These are phyloP conservation scores for Pseudohalonectria lignicola DNA, from an alignment of 2,329 filamentous ascomycete species.

Conservation along the genomic window DNA sequence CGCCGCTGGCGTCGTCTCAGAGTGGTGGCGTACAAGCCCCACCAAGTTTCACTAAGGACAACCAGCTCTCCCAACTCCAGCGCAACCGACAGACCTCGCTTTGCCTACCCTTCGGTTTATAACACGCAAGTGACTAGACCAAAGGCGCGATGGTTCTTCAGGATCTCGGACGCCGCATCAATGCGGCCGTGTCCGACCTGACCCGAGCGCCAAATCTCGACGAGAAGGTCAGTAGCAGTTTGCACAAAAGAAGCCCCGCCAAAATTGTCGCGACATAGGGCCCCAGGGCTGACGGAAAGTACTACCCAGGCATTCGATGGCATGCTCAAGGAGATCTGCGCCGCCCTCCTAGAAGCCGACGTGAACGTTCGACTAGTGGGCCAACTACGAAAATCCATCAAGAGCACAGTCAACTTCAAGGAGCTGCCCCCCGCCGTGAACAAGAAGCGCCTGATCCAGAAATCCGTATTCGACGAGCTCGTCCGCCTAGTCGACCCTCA, in stretches of 20 bases:
- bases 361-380: constrained; percentile 93
- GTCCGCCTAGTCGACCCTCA: constrained; percentile 94
- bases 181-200: constrained; percentile 87
- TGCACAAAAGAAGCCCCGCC: no score
- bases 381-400: constrained; percentile 86
- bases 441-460: constrained; percentile 97
- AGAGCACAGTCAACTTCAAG: constrained; percentile 84
- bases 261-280: no score
- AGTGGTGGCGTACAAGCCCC: no score
- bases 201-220: constrained; percentile 88
- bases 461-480: constrained; percentile 93
- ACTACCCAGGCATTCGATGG: constrained; percentile 82
- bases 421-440: constrained; percentile 85
- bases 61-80: no score
- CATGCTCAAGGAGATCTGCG: constrained; percentile 98
- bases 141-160: constrained; percentile 93
- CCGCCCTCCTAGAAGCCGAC: constrained; percentile 90
- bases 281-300: no score
- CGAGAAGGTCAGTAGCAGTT: constrained; percentile 61
- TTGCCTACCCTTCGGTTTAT: no score
- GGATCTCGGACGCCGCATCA: constrained; percentile 97
- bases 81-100: no score
- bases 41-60: no score
- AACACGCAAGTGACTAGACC: no score
- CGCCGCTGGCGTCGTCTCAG: no score